Percentiles rank a stretch among this genome's conserved stretches.
phyloP scores from a whole-genome alignment of 176 grass and related monocot genomes.

The Phyllostachys edulis region DNA sequence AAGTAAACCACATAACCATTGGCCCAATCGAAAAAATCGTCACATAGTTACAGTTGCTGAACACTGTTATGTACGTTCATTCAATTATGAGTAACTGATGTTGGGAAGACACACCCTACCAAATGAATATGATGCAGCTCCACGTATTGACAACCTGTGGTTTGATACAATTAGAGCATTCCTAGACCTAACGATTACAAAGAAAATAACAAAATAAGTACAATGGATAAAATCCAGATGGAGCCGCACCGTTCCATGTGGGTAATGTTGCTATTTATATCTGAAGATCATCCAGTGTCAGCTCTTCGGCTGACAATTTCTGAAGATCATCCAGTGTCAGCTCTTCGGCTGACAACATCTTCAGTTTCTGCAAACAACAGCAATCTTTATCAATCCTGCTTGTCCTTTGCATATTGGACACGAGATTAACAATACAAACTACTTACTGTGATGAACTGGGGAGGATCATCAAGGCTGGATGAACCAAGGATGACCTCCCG shows the following conservation, averaged over 20 bases:
- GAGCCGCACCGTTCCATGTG: background rate
- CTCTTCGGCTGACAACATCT: slow-evolving; percentile 56
- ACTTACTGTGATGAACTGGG: slow-evolving; percentile 76
- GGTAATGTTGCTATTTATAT: slow-evolving; percentile 33
- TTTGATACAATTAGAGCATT: slow-evolving; percentile 1
- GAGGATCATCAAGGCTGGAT: slow-evolving; percentile 69
- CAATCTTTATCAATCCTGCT: slow-evolving; percentile 9
- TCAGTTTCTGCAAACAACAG: slow-evolving; percentile 60
- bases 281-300: slow-evolving; percentile 55
- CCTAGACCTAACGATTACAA: background rate
- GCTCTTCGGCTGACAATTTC: slow-evolving; percentile 50
- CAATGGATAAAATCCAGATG: background rate
- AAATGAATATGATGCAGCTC: slow-evolving; percentile 34
- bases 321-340: slow-evolving; percentile 56
- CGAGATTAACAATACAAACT: background rate
- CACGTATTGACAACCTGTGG: slow-evolving; percentile 20
- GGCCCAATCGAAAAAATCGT: slow-evolving; percentile 2
- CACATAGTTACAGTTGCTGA: slow-evolving; percentile 6
- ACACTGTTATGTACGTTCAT: slow-evolving; percentile 42
- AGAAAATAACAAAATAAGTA: slow-evolving; percentile 19
- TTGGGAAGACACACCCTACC: slow-evolving; percentile 8
- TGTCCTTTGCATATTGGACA: background rate
- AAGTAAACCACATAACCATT: slow-evolving; percentile 10
- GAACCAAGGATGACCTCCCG: slow-evolving; percentile 76
- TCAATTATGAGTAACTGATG: background rate